Evolutionary conservation across 1,139 yeast genomes (phyloP).

Genomic region (Scheffersomyces titani): DNA sequence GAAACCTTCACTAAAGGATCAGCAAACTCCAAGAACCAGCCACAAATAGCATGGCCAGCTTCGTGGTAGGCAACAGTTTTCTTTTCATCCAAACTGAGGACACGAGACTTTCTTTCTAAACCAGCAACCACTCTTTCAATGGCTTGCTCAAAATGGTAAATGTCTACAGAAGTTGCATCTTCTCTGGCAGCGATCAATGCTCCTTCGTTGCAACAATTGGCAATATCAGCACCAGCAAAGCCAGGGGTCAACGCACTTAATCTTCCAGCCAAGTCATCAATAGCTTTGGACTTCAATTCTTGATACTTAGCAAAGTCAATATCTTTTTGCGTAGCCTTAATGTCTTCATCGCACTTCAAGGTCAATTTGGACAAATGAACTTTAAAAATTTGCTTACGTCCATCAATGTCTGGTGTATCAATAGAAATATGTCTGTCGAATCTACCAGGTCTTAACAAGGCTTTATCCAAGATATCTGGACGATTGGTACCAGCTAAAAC

Average conservation of each 20-base stretch:
- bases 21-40: conserved; percentile 71
- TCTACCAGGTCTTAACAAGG: conserved; percentile 81
- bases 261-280: conserved; percentile 66
- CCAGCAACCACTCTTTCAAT: conserved; percentile 85
- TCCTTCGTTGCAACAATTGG: conserved; percentile 82
- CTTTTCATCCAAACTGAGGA: conserved; percentile 71
- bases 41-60: conserved; percentile 83
- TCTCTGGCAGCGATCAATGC: conserved; percentile 79
- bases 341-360: conserved; percentile 41
- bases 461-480: conserved; percentile 75
- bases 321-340: conserved; percentile 39
- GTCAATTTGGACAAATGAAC: conserved; percentile 65
- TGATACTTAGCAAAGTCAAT: conserved; percentile 51
- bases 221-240: conserved; percentile 84
- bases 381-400: conserved; percentile 71
- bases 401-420: conserved; percentile 77
- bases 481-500: conserved; percentile 84
- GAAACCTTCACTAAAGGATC: conserved; percentile 79
- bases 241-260: conserved; percentile 82
- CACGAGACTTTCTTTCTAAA: conserved; percentile 68
- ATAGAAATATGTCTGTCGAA: conserved; percentile 76
- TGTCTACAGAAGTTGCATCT: conserved; percentile 55
- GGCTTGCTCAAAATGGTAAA: conserved; percentile 73
- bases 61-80: conserved; percentile 79
- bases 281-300: conserved; percentile 47